Percentiles rank a stretch among this genome's conserved stretches.
Conservation (phyloP, 2,329 filamentous ascomycete genomes). For the Curvularia lunata region DNA sequence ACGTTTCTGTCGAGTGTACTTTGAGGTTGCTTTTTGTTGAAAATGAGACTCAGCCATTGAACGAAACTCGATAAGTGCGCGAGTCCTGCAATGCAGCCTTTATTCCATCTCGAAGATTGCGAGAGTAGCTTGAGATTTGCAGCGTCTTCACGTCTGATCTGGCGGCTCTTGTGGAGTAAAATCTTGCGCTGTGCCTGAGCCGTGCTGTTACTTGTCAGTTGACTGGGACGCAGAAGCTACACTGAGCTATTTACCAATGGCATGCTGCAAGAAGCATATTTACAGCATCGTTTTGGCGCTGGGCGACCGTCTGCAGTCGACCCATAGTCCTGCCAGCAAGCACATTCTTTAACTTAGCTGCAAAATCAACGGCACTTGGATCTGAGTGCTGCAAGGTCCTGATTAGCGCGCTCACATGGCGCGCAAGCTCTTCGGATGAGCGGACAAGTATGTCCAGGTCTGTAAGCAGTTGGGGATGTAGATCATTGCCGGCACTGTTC, state of each 20-base stretch:
- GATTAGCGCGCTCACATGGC: constrained; percentile 38
- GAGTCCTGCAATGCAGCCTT: constrained; percentile 36
- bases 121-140: constrained; percentile 38
- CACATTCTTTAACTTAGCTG: constrained; percentile 41
- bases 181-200: constrained; percentile 48
- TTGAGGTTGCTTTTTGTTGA: constrained; percentile 36
- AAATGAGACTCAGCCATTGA: constrained; percentile 42
- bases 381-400: constrained; percentile 38
- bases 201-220: constrained; percentile 38
- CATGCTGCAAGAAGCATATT: constrained; percentile 40
- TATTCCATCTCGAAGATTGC: constrained; percentile 39
- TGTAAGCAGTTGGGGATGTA: constrained; percentile 45
- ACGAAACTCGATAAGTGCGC: constrained; percentile 43
- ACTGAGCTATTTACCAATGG: constrained; percentile 32
- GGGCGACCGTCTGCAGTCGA: constrained; percentile 39
- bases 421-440: constrained; percentile 40
- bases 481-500: constrained; percentile 40
- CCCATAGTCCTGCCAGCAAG: constrained; percentile 43
- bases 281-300: constrained; percentile 45
- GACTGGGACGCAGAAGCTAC: neutral
- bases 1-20: constrained; percentile 22
- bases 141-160: constrained; percentile 44
- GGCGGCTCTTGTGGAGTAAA: constrained; percentile 44
- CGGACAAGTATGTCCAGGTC: constrained; percentile 44
- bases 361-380: constrained; percentile 41